Percentiles rank a stretch among this genome's conserved stretches.
These are phyloP conservation scores for Hortaea werneckii DNA, from an alignment of 2,329 filamentous ascomycete species.

Conservation along the genomic window DNA sequence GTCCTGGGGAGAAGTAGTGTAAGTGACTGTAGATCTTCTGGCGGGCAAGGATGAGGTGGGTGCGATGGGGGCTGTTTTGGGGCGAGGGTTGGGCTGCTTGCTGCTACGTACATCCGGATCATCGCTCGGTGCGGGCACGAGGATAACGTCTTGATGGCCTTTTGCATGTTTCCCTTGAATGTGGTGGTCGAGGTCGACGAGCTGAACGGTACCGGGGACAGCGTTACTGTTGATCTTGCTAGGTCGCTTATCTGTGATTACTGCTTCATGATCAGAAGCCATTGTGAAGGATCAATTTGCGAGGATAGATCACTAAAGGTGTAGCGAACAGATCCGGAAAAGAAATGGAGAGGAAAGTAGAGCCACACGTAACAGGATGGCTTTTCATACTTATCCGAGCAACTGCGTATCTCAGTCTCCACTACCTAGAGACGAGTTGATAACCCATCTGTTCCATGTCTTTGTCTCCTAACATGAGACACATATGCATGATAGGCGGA, in stretches of 20 bases:
- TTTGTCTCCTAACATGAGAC: too few species aligned
- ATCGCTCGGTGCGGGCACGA: constrained; percentile 32
- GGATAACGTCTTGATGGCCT: constrained; percentile 26
- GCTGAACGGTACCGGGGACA: constrained; percentile 31
- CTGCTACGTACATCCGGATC: constrained; percentile 23
- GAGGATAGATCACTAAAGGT: neutral
- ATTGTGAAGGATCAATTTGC: neutral
- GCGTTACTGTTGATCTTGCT: constrained; percentile 10
- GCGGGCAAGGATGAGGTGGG: too few species aligned
- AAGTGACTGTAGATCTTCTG: neutral
- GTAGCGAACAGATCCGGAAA: too few species aligned
- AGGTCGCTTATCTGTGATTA: constrained; percentile 4
- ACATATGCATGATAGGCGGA: too few species aligned
- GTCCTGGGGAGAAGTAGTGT: neutral
- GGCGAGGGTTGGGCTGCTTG: too few species aligned
- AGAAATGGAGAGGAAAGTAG: too few species aligned
- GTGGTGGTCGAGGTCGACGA: constrained; percentile 31
- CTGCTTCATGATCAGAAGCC: constrained; percentile 1
- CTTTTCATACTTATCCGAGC: too few species aligned
- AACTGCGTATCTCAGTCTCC: too few species aligned
- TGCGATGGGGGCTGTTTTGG: too few species aligned
- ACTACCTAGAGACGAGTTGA: too few species aligned
- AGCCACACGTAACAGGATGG: too few species aligned
- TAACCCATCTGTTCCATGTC: too few species aligned
- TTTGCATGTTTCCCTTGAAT: constrained; percentile 24